These are phyloP conservation scores for Skeletonema tropicum DNA, from an alignment of 108 stramenopile genomes.

Conservation along the genomic window DNA sequence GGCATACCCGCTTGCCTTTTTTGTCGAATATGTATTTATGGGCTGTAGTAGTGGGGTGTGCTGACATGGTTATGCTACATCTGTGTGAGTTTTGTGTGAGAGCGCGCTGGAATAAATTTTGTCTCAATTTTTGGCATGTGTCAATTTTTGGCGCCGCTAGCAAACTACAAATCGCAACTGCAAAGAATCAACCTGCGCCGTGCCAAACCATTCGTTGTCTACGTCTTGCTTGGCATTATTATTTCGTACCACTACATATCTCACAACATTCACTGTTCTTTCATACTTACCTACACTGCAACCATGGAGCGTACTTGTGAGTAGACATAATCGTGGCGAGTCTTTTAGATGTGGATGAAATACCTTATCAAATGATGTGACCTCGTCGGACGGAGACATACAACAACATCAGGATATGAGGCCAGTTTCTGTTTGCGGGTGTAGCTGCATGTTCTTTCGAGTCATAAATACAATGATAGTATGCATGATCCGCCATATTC, in stretches of 20 bases:
- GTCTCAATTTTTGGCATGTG: too few relatives aligned
- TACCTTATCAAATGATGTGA: background rate
- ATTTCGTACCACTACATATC: background rate
- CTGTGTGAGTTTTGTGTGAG: too few relatives aligned
- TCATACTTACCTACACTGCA: constrained; percentile 9
- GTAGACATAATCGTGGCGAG: background rate
- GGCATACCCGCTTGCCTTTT: too few relatives aligned
- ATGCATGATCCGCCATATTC: background rate
- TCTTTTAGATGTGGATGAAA: background rate
- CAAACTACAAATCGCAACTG: too few relatives aligned
- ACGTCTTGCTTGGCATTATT: too few relatives aligned
- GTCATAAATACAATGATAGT: background rate
- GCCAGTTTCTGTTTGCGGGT: background rate
- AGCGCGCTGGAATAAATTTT: too few relatives aligned
- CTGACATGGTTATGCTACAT: too few relatives aligned
- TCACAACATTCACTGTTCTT: background rate
- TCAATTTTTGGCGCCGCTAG: too few relatives aligned
- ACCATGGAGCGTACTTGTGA: constrained; percentile 56
- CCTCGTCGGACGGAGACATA: background rate
- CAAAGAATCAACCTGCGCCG: too few relatives aligned
- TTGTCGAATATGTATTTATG: too few relatives aligned
- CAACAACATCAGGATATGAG: background rate
- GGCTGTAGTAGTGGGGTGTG: too few relatives aligned
- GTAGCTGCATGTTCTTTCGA: background rate
- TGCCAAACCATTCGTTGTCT: too few relatives aligned